Evolutionary conservation across 1,139 yeast genomes (phyloP).

Genomic region (Hansenula sp.): DNA sequence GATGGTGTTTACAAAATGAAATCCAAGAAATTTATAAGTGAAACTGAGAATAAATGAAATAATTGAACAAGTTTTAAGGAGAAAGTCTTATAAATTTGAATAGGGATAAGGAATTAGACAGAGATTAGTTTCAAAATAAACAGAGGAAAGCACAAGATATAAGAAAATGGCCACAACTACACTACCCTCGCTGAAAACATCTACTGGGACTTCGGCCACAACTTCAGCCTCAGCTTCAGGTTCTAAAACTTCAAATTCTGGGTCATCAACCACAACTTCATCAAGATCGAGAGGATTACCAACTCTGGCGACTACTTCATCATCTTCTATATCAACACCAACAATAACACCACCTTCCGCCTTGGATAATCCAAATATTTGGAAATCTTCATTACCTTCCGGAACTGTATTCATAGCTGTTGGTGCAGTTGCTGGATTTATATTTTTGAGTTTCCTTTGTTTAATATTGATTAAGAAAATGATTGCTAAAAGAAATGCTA

Average conservation of each 20-base stretch:
- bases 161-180: not conserved
- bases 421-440: conserved; percentile 57
- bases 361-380: conserved; percentile 57
- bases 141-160: no score
- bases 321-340: conserved; percentile 41
- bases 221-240: not conserved
- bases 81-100: no score
- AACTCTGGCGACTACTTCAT: conserved; percentile 24
- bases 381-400: conserved; percentile 46
- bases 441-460: conserved; percentile 26
- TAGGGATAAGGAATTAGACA: no score
- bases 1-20: not conserved
- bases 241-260: not conserved
- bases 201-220: not conserved
- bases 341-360: conserved; percentile 61
- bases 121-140: no score
- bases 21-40: no score
- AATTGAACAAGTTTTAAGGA: no score
- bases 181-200: not conserved
- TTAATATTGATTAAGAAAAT: conserved; percentile 20
- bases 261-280: not conserved
- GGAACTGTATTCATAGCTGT: conserved; percentile 83
- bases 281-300: conserved; percentile 11
- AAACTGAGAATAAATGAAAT: no score
- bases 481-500: conserved; percentile 17